phyloP scores from a whole-genome alignment of 2,329 filamentous ascomycete genomes.

The Drechslerella coelobrocha region DNA sequence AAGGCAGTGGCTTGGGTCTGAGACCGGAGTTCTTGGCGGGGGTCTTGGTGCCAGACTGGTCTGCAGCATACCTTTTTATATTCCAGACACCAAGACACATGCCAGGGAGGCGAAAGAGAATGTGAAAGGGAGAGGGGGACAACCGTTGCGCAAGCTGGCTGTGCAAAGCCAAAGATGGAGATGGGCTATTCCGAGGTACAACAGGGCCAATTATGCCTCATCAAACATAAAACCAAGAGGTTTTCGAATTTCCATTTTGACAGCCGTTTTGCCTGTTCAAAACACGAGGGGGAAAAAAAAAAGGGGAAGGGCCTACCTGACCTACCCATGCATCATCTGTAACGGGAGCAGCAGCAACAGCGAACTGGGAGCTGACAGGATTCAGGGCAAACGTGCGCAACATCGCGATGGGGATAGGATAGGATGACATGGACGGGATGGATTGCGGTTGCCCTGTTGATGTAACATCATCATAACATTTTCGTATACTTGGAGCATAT shows the following conservation, averaged over 20 bases:
- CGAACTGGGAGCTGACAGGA: no score
- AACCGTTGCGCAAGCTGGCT: constrained; percentile 1
- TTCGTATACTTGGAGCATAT: no score
- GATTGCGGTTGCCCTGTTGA: no score
- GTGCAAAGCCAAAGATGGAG: neutral
- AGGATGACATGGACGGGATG: neutral
- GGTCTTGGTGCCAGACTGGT: no score
- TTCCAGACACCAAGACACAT: no score
- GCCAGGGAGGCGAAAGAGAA: no score
- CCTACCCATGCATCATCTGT: constrained; percentile 2
- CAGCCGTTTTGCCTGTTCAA: neutral
- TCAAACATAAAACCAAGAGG: neutral
- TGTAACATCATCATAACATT: no score
- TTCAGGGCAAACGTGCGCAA: neutral
- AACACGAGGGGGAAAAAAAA: neutral
- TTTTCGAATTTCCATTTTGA: neutral
- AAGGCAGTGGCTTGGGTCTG: no score
- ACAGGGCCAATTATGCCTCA: neutral
- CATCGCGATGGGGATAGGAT: neutral
- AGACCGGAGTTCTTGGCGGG: no score
- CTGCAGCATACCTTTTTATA: no score
- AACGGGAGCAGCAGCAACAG: constrained; percentile 3
- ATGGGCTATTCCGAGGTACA: neutral
- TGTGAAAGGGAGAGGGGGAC: neutral
- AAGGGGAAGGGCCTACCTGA: neutral